Conservation (phyloP, 2,329 filamentous ascomycete species). For the Xylariales sp. region DNA sequence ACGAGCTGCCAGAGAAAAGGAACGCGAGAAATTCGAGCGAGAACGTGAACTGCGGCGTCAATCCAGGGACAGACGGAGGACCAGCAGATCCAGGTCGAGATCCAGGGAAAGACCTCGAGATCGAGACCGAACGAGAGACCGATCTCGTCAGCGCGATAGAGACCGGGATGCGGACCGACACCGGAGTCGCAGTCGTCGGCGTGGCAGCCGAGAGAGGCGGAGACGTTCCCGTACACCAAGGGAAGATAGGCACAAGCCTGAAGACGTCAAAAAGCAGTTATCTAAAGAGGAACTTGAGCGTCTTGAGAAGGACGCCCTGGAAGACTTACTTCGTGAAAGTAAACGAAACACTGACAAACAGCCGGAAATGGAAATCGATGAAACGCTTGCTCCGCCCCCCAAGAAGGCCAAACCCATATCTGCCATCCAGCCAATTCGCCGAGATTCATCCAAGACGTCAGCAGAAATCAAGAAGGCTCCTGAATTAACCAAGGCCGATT, state of each 20-base stretch:
- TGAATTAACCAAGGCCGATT: conserved; percentile 25
- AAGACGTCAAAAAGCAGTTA: conserved; percentile 47
- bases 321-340: conserved; percentile 56
- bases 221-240: conserved; percentile 27
- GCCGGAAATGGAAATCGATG: conserved; percentile 53
- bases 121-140: conserved; percentile 26
- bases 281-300: conserved; percentile 54
- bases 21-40: conserved; percentile 23
- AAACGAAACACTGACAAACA: conserved; percentile 43
- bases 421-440: conserved; percentile 53
- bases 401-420: conserved; percentile 48
- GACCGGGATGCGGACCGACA: conserved; percentile 31
- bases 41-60: conserved; percentile 32
- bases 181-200: conserved; percentile 18
- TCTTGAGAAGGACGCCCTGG: conserved; percentile 54
- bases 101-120: conserved; percentile 20
- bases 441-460: conserved; percentile 37
- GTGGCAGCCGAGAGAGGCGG: conserved; percentile 25
- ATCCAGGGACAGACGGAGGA: conserved; percentile 11
- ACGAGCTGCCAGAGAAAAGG: conserved; percentile 35
- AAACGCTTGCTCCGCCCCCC: conserved; percentile 51
- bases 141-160: conserved; percentile 19
- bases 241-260: conserved; percentile 32
- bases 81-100: conserved; percentile 34
- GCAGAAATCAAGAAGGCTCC: conserved; percentile 33